phyloP scores from a whole-genome alignment of 169 alveolate species.

The Plasmodium reichenowi region DNA sequence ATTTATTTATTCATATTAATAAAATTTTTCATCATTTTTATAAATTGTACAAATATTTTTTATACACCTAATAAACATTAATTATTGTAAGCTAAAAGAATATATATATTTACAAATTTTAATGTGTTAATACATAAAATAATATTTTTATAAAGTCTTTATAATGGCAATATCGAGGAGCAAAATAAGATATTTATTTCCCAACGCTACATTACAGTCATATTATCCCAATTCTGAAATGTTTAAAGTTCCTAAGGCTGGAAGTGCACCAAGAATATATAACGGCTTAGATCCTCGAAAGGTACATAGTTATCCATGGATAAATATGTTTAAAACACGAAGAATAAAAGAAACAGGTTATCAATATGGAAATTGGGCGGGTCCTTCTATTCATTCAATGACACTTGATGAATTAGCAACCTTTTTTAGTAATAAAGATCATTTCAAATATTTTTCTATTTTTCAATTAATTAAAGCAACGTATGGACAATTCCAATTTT shows the following conservation, averaged over 20 bases:
- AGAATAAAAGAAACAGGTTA: constrained; percentile 85
- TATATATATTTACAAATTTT: not conserved
- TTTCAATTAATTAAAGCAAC: constrained; percentile 74
- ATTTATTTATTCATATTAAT: no score
- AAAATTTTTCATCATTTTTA: no score
- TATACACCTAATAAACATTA: no score
- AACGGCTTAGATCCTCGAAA: constrained; percentile 84
- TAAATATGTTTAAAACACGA: constrained; percentile 77
- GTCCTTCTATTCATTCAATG: constrained; percentile 86
- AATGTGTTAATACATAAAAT: no score
- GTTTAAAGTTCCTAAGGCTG: constrained; percentile 80
- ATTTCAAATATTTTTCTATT: constrained; percentile 68
- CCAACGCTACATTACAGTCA: constrained; percentile 84
- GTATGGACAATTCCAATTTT: constrained; percentile 80
- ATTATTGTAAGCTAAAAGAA: not conserved
- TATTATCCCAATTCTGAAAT: constrained; percentile 87
- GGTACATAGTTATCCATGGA: constrained; percentile 83
- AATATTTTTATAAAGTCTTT: not conserved
- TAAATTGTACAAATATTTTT: no score
- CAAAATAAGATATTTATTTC: constrained; percentile 77
- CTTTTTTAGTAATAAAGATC: constrained; percentile 80
- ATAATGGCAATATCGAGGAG: constrained; percentile 80
- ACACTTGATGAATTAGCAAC: constrained; percentile 85
- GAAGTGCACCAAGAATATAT: constrained; percentile 81
- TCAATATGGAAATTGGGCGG: constrained; percentile 80